A percentile compares a stretch with the other conserved stretches of the same genome.
Conservation (phyloP, 805 yeast genomes). For the Grigorovia yakushimaensis region DNA sequence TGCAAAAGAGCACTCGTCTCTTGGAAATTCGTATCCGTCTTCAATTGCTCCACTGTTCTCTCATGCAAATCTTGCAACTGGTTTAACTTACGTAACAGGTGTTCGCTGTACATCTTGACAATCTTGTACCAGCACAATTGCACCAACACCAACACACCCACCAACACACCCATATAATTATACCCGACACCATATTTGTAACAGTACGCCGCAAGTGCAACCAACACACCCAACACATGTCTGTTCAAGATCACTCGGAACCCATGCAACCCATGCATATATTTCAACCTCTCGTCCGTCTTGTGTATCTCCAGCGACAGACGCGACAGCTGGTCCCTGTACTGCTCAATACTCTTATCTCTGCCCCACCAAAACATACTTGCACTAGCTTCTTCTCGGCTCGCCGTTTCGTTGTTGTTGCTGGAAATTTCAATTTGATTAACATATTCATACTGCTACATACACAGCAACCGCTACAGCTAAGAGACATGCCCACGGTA, state of each 20-base stretch:
- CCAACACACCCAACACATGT: neutral
- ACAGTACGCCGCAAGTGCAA: neutral
- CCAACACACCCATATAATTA: neutral
- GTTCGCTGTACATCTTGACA: neutral
- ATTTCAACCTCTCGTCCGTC: neutral
- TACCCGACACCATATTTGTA: neutral
- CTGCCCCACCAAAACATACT: neutral
- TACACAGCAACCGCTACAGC: neutral
- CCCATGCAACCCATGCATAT: neutral
- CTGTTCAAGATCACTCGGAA: neutral
- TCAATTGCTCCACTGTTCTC: conserved; percentile 54
- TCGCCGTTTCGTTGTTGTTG: neutral
- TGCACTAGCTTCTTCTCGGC: neutral
- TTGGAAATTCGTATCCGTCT: conserved; percentile 63
- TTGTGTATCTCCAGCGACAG: neutral
- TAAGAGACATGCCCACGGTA: neutral
- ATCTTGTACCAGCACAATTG: neutral
- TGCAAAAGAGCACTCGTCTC: conserved; percentile 64
- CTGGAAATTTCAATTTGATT: neutral
- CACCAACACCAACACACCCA: neutral
- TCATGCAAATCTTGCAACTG: conserved; percentile 37
- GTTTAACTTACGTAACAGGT: conserved; percentile 20
- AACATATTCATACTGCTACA: neutral
- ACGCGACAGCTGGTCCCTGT: neutral
- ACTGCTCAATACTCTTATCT: neutral